Conservation (phyloP, 2,329 filamentous ascomycete species). For the Bipolaris gigantea region DNA sequence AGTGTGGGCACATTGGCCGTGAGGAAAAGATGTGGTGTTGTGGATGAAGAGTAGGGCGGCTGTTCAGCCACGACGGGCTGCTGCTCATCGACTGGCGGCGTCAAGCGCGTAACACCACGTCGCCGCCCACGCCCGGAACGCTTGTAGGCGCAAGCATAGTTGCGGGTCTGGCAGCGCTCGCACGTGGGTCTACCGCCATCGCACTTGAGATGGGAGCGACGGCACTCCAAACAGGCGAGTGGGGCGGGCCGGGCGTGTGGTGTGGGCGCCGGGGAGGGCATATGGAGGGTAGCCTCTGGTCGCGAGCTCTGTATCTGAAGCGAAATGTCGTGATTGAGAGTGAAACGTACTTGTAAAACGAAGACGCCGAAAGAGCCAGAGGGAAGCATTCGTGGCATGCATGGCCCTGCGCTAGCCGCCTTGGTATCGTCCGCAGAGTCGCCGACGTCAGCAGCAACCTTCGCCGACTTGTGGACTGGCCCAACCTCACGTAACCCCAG, state of each 20-base stretch:
- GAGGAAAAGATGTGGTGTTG: background rate
- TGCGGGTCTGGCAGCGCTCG: slow-evolving; percentile 48
- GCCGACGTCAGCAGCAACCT: background rate
- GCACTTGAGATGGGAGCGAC: slow-evolving; percentile 53
- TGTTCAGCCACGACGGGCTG: slow-evolving; percentile 7
- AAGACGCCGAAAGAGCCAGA: slow-evolving; percentile 5
- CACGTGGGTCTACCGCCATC: slow-evolving; percentile 48
- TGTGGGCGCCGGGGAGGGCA: slow-evolving; percentile 2
- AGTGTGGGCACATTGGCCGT: background rate
- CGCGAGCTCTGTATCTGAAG: background rate
- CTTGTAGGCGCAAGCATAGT: slow-evolving; percentile 49
- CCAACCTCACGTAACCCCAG: background rate
- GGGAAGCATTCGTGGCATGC: background rate
- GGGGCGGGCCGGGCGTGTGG: slow-evolving; percentile 19
- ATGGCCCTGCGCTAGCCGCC: background rate
- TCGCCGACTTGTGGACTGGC: background rate
- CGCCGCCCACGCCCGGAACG: slow-evolving; percentile 50
- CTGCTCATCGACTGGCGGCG: slow-evolving; percentile 8
- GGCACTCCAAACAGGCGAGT: slow-evolving; percentile 53
- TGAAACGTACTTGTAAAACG: background rate
- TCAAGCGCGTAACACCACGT: slow-evolving; percentile 27
- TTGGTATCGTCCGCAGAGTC: background rate
- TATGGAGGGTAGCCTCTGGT: background rate
- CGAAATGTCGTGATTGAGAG: slow-evolving; percentile 1
- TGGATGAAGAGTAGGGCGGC: background rate